Base-by-base conservation (phyloP, 495 filamentous ascomycete species). In the Aspergillus coremiiformis region DNA sequence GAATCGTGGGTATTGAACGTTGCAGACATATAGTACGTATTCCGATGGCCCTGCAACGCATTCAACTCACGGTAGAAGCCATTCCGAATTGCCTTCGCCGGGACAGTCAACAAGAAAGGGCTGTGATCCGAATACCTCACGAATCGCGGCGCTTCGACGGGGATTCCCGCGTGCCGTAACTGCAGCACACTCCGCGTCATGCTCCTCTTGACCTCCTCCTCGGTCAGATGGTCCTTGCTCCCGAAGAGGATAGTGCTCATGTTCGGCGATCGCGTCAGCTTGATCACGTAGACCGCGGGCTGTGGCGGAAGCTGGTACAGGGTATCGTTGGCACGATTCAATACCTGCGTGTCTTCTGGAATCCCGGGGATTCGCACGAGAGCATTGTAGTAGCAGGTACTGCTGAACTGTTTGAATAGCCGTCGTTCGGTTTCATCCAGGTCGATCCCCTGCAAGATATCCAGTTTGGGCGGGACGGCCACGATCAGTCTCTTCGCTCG, bases 401-500 rank as follows among this genome's bases (percentile, higher is more conserved):
- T 49, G 17, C 39, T 43, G 58, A 75, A 72, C 42, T 72, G 62
- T 12, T 44, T 11, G 49, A 78, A 74, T 6, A 78, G 27, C 5
- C 9, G 3, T 0, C n/a, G 23, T 50, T 79, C 74, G 11, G 12
- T n/a, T 0, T 44, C 17, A 47, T 59, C 55, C 10, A 75, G 60
- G 54, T 72, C 67, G 49, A 70, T 65, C 20, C 55, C 54, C 0
- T 57, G 15, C 12, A 74, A 56, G 39, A 63, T 69, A 14, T 53
- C 48, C 19, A 64, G 39, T 24, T 53, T 49, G 10, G 54, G 56
- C 11, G 63, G 63, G 22, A 71, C 64, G 5, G 70, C 59, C 21
- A 69, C 56, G 32, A 79, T 52, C 24, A 79, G 51, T 48, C 70
- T 66, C 45, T 64, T 69, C 8, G 74, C 69, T 22, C 55, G 41